Evolutionary conservation across 108 stramenopile genomes (phyloP), one percentile per base, ranked within the genome.

Genomic region (Fistulifera solaris): DNA sequence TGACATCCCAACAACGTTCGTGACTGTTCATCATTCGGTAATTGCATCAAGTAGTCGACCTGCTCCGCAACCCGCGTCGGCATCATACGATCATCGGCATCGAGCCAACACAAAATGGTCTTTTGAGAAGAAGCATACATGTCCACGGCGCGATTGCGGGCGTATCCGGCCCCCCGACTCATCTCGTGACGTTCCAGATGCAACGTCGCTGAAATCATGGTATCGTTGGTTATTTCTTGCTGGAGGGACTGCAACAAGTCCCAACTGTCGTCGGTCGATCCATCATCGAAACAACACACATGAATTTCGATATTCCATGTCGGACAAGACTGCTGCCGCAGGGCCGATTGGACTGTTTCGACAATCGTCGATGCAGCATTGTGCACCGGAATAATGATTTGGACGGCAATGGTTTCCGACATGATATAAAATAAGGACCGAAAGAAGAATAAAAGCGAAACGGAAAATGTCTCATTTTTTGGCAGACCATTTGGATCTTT

Each of bases 31-130:
- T 65, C 65, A 13, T 22, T 21, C 38, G 40, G 8, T n/a, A 66
- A 47, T 1, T 59, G 22, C 26, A 87, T 10, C 71, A 84, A 68
- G 43, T 64, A 80, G 13, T 12, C 54, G 10, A 71, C 57, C 70
- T 93, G 92, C 43, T 87, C 81, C 3, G 76, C 72, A 12, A 93
- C 63, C 18, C 87, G 71, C 23, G 67, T 60, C 7, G 63, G 69
- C 38, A 77, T 76, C 92, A 93, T 89, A 13, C 73, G 68, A 56
- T 93, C 92, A 58, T 93, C 92, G 50, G 75, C 75, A 45, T 93
- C 92, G 47, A 93, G 59, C 13, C 84, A 54, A 56, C 81, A 80
- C 15, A 93, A 62, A 66, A 85, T 22, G 24, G 39, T 50, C 15
- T 25, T 44, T 44, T 55, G 25, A 22, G 18, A 19, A 11, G 23